These are phyloP conservation scores for Rubroshorea leprosula DNA, from an alignment of 345 rosid species.

Conservation along the genomic window DNA sequence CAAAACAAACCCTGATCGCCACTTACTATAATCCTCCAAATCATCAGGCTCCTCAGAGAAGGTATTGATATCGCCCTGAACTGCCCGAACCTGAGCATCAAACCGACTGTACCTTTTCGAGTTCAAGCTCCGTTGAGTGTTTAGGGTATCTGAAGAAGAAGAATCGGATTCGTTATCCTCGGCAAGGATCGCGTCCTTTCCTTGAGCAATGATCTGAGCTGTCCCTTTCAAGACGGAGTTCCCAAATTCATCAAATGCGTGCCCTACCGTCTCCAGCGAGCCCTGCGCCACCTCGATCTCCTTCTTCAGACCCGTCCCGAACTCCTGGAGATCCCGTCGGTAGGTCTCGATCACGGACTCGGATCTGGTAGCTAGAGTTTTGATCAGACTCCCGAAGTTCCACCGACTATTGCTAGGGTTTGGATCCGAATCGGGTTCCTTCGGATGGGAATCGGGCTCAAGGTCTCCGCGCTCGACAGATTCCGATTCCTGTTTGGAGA, in stretches of 20 bases:
- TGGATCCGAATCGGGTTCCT: not conserved
- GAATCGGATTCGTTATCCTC: constrained; percentile 60
- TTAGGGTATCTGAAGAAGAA: constrained; percentile 25
- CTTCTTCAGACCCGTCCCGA: constrained; percentile 70
- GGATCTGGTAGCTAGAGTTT: constrained; percentile 55
- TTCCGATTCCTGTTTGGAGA: constrained; percentile 28
- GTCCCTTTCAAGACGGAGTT: constrained; percentile 62
- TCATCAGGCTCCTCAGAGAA: constrained; percentile 74
- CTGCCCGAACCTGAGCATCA: constrained; percentile 56
- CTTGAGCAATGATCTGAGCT: constrained; percentile 78
- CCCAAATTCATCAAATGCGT: constrained; percentile 65
- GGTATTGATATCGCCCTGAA: constrained; percentile 63
- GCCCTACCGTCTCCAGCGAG: constrained; percentile 61
- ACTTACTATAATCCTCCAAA: constrained; percentile 52
- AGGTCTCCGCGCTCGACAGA: constrained; percentile 21
- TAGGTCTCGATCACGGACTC: constrained; percentile 80
- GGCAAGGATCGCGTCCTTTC: constrained; percentile 65
- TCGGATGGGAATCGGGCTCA: constrained; percentile 16
- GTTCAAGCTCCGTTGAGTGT: constrained; percentile 29
- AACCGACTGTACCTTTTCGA: constrained; percentile 65
- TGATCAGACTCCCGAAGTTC: constrained; percentile 62
- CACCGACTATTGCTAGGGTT: constrained; percentile 24
- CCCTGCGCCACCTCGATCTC: constrained; percentile 93
- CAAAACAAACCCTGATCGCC: constrained; percentile 56
- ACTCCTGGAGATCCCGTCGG: constrained; percentile 84